phyloP scores from a whole-genome alignment of 1,139 yeast species.

The Zygotorulaspora mrakii region DNA sequence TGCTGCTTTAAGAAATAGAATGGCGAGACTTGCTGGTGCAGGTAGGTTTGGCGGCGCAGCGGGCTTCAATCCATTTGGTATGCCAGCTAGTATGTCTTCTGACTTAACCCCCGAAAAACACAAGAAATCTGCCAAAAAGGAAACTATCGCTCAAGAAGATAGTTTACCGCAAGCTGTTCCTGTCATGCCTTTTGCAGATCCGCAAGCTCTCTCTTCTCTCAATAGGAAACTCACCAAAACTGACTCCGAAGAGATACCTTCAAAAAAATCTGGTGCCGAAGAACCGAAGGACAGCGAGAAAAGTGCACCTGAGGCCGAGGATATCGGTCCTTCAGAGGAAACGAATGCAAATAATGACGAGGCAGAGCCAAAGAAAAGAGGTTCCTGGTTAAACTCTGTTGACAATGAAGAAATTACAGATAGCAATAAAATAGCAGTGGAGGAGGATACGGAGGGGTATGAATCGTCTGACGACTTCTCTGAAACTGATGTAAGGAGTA shows the following conservation, averaged over 20 bases:
- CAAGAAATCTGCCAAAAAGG: conserved; percentile 29
- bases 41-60: conserved; percentile 85
- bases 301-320: not conserved
- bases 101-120: conserved; percentile 31
- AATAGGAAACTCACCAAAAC: conserved; percentile 23
- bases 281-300: not conserved
- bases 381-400: not conserved
- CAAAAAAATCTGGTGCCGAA: conserved; percentile 3
- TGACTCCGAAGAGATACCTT: conserved; percentile 13
- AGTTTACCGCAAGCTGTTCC: conserved; percentile 45
- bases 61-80: conserved; percentile 54
- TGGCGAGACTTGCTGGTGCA: conserved; percentile 94
- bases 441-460: too few species aligned
- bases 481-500: not conserved
- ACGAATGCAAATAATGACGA: not conserved
- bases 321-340: too few species aligned
- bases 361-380: not conserved
- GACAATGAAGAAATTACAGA: not conserved
- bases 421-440: not conserved
- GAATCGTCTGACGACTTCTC: not conserved
- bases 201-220: conserved; percentile 27
- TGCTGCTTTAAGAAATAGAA: conserved; percentile 78
- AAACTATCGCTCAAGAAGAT: conserved; percentile 21
- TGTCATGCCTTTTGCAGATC: conserved; percentile 48
- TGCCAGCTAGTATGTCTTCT: conserved; percentile 36